Conservation (phyloP, 345 rosid species). For the Excoecaria agallocha region DNA sequence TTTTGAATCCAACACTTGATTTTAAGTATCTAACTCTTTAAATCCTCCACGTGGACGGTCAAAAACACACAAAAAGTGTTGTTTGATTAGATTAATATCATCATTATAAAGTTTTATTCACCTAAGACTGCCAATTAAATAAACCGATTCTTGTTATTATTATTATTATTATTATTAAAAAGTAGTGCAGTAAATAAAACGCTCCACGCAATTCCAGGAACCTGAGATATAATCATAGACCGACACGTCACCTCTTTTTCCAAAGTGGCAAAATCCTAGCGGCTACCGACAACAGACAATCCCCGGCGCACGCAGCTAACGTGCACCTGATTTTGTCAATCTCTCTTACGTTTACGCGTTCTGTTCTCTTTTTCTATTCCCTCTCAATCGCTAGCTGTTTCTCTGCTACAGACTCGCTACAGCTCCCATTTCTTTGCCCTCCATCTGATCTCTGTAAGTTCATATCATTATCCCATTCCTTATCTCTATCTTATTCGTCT, state of each 20-base stretch:
- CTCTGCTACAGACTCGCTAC: not conserved
- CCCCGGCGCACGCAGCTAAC: slow-evolving; percentile 33
- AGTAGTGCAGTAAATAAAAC: not conserved
- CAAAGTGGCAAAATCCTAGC: slow-evolving; percentile 46
- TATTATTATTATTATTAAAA: not conserved
- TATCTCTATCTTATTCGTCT: not conserved
- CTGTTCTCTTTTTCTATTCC: not conserved
- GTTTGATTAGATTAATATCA: too few relatives aligned
- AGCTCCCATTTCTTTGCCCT: not conserved
- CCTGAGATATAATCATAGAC: not conserved
- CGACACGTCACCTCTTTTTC: slow-evolving; percentile 9
- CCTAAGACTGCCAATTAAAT: not conserved
- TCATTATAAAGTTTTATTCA: too few relatives aligned
- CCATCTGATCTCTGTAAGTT: slow-evolving; percentile 1
- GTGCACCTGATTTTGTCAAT: slow-evolving; percentile 16
- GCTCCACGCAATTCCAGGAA: slow-evolving; percentile 17
- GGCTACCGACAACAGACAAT: slow-evolving; percentile 57
- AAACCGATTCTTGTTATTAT: not conserved
- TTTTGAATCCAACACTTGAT: too few relatives aligned
- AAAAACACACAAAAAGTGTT: not conserved
- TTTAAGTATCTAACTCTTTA: not conserved
- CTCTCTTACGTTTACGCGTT: slow-evolving; percentile 7
- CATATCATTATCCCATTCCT: not conserved
- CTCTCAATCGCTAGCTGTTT: not conserved
- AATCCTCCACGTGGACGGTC: slow-evolving; percentile 5